A percentile compares a stretch with the other conserved stretches of the same genome.
Conservation (phyloP, 1,284 basidiomycete genomes). For the Sparassis latifolia region DNA sequence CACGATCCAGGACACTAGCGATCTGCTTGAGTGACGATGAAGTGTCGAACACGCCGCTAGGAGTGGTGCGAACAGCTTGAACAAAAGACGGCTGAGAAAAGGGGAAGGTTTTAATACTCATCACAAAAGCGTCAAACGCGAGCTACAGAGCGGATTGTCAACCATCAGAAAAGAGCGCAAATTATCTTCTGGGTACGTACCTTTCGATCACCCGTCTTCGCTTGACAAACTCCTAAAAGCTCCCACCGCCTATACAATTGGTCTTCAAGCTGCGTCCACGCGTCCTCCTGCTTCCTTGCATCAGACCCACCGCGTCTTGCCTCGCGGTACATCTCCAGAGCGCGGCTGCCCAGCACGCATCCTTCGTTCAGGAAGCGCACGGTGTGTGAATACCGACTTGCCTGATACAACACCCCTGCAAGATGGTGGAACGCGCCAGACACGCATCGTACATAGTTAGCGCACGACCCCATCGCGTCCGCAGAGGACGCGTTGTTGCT, state of each 20-base stretch:
- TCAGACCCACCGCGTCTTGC: neutral
- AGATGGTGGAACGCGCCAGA: slow-evolving; percentile 64
- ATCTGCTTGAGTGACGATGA: slow-evolving; percentile 45
- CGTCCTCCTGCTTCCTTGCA: slow-evolving; percentile 13
- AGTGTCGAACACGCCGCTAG: slow-evolving; percentile 30
- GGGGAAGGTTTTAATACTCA: slow-evolving; percentile 49
- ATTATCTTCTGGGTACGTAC: slow-evolving; percentile 28
- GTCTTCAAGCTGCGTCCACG: slow-evolving; percentile 54
- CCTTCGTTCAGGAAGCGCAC: slow-evolving; percentile 59
- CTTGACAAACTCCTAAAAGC: slow-evolving; percentile 69
- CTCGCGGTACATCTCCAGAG: slow-evolving; percentile 25
- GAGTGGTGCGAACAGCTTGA: slow-evolving; percentile 24
- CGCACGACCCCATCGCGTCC: slow-evolving; percentile 10
- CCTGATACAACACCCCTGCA: slow-evolving; percentile 58
- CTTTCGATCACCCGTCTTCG: slow-evolving; percentile 67
- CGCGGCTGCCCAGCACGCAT: slow-evolving; percentile 45
- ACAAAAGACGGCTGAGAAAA: slow-evolving; percentile 34
- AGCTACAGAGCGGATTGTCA: slow-evolving; percentile 31
- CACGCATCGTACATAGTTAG: slow-evolving; percentile 58
- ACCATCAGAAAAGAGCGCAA: neutral
- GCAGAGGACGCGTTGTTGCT: neutral
- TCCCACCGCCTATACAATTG: slow-evolving; percentile 70
- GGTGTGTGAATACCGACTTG: slow-evolving; percentile 49
- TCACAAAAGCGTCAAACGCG: slow-evolving; percentile 51
- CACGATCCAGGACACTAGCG: slow-evolving; percentile 50